Conservation (phyloP, 208 protist genomes). For the Novymonas esmeraldas region DNA sequence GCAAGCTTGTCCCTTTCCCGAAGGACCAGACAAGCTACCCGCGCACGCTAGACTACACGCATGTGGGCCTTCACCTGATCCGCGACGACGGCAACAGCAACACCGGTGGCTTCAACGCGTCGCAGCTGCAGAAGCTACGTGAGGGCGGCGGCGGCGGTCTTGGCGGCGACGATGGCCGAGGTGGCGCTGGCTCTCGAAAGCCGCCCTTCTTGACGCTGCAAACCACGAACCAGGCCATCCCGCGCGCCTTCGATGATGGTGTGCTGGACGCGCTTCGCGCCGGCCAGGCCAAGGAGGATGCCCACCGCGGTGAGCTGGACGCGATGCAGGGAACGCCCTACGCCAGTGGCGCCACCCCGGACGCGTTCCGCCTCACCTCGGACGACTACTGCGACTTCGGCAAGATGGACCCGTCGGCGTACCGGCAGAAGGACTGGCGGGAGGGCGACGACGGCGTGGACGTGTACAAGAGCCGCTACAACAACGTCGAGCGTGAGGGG, state of each 20-base stretch:
- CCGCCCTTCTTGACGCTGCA: constrained; percentile 70
- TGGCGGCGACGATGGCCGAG: background rate
- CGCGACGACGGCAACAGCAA: constrained; percentile 44
- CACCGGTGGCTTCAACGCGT: constrained; percentile 57
- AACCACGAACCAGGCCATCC: constrained; percentile 66
- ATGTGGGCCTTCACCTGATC: constrained; percentile 65
- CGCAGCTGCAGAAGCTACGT: constrained; percentile 58
- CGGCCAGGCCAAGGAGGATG: constrained; percentile 51
- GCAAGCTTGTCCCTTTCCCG: constrained; percentile 85
- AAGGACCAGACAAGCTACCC: constrained; percentile 80
- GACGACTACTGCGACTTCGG: constrained; percentile 89
- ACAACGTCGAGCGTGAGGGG: constrained; percentile 83
- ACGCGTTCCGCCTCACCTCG: constrained; percentile 80
- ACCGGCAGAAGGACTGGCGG: constrained; percentile 53
- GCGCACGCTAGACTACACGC: constrained; percentile 70
- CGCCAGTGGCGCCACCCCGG: constrained; percentile 32
- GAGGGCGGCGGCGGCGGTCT: constrained; percentile 3
- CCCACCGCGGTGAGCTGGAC: constrained; percentile 33
- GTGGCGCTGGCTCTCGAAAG: constrained; percentile 30
- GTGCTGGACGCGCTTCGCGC: constrained; percentile 61
- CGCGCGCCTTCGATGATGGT: constrained; percentile 62
- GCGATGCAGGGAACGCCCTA: constrained; percentile 62
- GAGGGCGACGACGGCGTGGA: constrained; percentile 36
- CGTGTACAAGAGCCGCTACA: constrained; percentile 88
- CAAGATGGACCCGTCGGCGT: constrained; percentile 74